Evolutionary conservation across 257 asterid genomes (phyloP).

Genomic region (Parsonsia alboflavescens): DNA sequence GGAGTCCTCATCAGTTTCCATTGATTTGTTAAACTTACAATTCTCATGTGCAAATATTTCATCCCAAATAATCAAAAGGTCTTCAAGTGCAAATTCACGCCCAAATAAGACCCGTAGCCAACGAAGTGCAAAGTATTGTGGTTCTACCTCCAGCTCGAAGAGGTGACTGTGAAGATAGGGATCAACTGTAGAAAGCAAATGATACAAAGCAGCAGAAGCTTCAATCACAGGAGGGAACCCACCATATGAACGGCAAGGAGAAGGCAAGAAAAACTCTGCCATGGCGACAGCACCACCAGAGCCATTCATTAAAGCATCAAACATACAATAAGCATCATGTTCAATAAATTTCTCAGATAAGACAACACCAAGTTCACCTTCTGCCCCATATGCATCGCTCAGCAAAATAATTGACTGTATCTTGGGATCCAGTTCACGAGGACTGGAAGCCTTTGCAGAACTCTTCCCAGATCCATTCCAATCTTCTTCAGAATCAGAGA

Average conservation of each 20-base stretch:
- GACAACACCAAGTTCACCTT: constrained; percentile 86
- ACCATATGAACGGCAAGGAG: constrained; percentile 42
- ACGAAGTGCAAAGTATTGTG: constrained; percentile 81
- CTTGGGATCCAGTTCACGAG: constrained; percentile 59
- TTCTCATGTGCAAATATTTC: constrained; percentile 66
- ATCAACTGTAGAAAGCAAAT: constrained; percentile 74
- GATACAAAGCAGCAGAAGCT: constrained; percentile 74
- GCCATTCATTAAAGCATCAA: constrained; percentile 78
- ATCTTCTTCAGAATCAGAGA: constrained; percentile 48
- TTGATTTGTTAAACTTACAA: constrained; percentile 28
- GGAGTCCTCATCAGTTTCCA: constrained; percentile 33
- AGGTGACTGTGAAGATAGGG: constrained; percentile 83
- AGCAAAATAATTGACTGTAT: constrained; percentile 57
- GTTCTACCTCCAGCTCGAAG: constrained; percentile 87
- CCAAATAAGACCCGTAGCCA: constrained; percentile 92
- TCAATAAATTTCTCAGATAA: constrained; percentile 83
- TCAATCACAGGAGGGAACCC: constrained; percentile 80
- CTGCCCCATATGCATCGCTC: constrained; percentile 89
- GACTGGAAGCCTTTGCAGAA: constrained; percentile 32
- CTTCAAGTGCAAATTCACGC: constrained; percentile 80
- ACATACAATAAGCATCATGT: constrained; percentile 90
- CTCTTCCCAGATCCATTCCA: constrained; percentile 31
- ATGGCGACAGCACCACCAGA: constrained; percentile 73
- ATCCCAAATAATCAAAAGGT: constrained; percentile 76
- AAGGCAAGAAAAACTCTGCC: constrained; percentile 74